Base-by-base conservation (phyloP, 345 rosid genomes). In the Toxicodendron radicans region DNA sequence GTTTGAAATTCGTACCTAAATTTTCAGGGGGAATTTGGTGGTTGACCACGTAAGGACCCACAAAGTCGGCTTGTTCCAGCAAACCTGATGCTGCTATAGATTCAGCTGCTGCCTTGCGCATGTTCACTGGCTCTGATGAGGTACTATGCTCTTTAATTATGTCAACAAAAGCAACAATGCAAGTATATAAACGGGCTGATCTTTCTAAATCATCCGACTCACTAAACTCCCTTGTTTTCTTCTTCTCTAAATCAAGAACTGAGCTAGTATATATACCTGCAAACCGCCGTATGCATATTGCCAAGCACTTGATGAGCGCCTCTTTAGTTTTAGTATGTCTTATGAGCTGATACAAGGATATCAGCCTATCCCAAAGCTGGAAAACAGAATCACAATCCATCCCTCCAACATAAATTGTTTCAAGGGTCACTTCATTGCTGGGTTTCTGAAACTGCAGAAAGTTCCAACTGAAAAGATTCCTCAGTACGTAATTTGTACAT, bases 381-480 rank as follows among this genome's bases (percentile, higher is more conserved):
- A 76, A 63, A 57, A 85, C 78, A 23, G 87, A 85, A 81, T 88
- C 86, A 73, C 64, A 70, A 78, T 85, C 86, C 92, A 92, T 68
- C 1, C 75, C 74, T 72, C 97, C 89, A 74, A 92, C 77, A 63
- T 84, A 91, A 68, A 70, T 64, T 61, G 77, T 81, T 66, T 76
- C 79, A 53, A 61, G 60, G 73, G 76, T 33, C 61, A 74, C 71
- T 68, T 72, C 73, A 8, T 71, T 62, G 12, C 72, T 65, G 24
- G 74, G 48, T 76, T 84, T 85, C 80, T 76, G 79, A 75, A 84
- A 90, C 77, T 86, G 91, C 75, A 82, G 84, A 77, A 79, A 77
- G 87, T 95, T 95, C 99, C 98, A 95, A 58, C 83, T 72, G 80
- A 75, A 91, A 80, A 95, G 81, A 84, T 89, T 87, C 90, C 87